Percentiles rank a stretch among this genome's conserved stretches.
These are phyloP conservation scores for Lanmaoa rubissima DNA, from an alignment of 768 basidiomycete genomes.

Conservation along the genomic window DNA sequence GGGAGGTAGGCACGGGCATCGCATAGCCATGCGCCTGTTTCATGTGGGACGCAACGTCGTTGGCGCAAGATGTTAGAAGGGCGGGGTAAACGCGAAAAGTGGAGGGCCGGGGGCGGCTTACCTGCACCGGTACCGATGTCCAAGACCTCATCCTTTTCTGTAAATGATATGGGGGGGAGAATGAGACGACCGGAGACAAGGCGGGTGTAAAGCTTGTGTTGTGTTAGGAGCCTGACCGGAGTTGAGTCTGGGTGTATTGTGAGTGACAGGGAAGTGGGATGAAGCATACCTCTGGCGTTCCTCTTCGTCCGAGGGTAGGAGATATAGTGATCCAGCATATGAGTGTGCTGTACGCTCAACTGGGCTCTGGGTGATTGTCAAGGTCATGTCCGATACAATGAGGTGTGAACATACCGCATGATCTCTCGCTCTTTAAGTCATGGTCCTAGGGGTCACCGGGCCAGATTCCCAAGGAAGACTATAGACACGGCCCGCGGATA, in stretches of 20 bases:
- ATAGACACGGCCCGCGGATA: no score
- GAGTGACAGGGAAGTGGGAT: no score
- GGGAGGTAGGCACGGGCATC: conserved; percentile 15
- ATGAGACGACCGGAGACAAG: conserved; percentile 23
- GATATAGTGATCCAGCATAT: conserved; percentile 17
- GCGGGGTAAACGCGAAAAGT: not conserved
- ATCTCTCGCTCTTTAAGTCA: not conserved
- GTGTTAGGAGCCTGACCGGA: conserved; percentile 7
- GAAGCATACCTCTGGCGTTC: conserved; percentile 22
- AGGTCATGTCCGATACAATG: conserved; percentile 1
- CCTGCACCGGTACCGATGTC: conserved; percentile 25
- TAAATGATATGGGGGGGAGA: conserved; percentile 14
- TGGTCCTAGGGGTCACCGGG: not conserved
- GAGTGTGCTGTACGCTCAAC: conserved; percentile 21
- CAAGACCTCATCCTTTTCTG: conserved; percentile 20
- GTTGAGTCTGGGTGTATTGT: not conserved
- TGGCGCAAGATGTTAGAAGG: not conserved
- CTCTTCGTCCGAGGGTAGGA: conserved; percentile 27
- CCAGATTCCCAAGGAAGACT: not conserved
- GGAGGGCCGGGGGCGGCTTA: not conserved
- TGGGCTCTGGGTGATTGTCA: not conserved
- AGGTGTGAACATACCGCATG: not conserved
- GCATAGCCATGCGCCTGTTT: conserved; percentile 24
- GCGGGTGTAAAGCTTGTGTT: conserved; percentile 22
- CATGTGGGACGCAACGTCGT: not conserved